These are phyloP conservation scores for Lachnellula subtilissima DNA, from an alignment of 2,329 filamentous ascomycete genomes.

Conservation along the genomic window DNA sequence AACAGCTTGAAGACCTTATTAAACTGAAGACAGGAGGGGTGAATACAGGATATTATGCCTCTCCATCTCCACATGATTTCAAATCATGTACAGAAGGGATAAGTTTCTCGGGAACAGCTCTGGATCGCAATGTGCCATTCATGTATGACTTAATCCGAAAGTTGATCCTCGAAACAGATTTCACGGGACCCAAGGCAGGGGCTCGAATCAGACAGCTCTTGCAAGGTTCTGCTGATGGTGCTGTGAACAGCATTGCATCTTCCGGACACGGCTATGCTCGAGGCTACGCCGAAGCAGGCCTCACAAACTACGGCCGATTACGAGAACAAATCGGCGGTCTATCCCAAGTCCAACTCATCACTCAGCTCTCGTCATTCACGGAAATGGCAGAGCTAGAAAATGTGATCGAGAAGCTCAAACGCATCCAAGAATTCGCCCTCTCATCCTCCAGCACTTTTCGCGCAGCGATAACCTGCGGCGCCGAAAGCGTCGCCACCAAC, in stretches of 20 bases:
- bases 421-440: constrained; percentile 76
- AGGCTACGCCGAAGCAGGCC: constrained; percentile 73
- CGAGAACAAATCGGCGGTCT: constrained; percentile 87
- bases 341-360: constrained; percentile 80
- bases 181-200: constrained; percentile 76
- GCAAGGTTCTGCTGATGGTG: constrained; percentile 80
- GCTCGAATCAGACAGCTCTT: constrained; percentile 81
- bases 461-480: constrained; percentile 79
- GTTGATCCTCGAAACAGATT: constrained; percentile 82
- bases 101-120: constrained; percentile 76
- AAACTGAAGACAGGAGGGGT: constrained; percentile 95
- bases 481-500: constrained; percentile 66
- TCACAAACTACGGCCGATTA: constrained; percentile 67
- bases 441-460: constrained; percentile 64
- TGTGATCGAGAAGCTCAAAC: constrained; percentile 76
- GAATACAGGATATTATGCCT: constrained; percentile 77
- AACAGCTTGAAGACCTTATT: constrained; percentile 90
- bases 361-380: constrained; percentile 68
- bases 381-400: constrained; percentile 66
- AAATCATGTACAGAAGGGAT: constrained; percentile 73
- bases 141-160: constrained; percentile 85
- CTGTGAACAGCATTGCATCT: constrained; percentile 86
- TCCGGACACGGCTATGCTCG: constrained; percentile 85
- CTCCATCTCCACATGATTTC: constrained; percentile 69
- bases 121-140: constrained; percentile 83